Evolutionary conservation across 78 protist genomes (phyloP).

Genomic region (Dictyostelium discoideum): DNA sequence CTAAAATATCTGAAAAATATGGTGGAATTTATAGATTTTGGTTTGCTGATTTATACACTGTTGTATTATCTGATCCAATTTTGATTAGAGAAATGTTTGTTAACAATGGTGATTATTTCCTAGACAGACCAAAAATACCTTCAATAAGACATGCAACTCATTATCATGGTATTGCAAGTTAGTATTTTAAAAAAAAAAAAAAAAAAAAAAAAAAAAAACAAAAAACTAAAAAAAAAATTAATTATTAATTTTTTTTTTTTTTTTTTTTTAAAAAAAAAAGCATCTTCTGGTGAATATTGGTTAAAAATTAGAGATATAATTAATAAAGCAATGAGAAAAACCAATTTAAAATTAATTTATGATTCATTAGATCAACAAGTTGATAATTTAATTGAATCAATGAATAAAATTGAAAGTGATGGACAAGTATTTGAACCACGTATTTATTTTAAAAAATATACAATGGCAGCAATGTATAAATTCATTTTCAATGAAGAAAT

Average conservation of each 20-base stretch:
- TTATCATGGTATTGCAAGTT: background rate
- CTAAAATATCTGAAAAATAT: background rate
- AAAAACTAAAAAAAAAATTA: no score
- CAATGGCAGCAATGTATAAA: conserved; percentile 2
- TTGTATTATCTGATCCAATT: background rate
- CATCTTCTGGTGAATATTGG: background rate
- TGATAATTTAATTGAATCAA: background rate
- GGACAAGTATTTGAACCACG: background rate
- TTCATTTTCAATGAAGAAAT: background rate
- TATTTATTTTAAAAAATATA: background rate
- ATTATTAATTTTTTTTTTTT: background rate
- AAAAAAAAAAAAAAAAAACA: no score
- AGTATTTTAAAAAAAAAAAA: background rate
- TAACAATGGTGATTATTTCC: background rate
- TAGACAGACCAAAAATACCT: background rate
- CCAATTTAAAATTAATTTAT: conserved; percentile 33
- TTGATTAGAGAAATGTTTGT: conserved; percentile 18
- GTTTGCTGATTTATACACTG: conserved; percentile 23
- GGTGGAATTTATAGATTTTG: conserved; percentile 38
- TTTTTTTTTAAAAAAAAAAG: background rate
- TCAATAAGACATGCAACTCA: background rate
- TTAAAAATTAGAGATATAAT: background rate
- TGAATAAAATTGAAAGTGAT: background rate
- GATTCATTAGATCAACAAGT: conserved; percentile 5
- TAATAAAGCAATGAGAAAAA: conserved; percentile 24